Percentiles rank a stretch among this genome's conserved stretches.
These are phyloP conservation scores for Spencermartinsiella europaea DNA, from an alignment of 805 yeast genomes.

Conservation along the genomic window DNA sequence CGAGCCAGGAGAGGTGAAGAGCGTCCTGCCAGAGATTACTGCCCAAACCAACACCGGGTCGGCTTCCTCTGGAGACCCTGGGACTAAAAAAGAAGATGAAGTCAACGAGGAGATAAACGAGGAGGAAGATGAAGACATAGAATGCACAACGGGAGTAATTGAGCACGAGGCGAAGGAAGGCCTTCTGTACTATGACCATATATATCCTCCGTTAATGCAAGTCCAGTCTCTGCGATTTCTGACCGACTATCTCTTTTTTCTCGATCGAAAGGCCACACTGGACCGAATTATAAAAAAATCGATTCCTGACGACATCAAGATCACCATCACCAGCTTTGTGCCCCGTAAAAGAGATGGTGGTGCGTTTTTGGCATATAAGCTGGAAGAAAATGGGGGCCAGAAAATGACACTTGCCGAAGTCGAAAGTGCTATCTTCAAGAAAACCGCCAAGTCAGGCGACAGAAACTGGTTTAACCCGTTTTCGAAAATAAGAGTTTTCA, in stretches of 20 bases:
- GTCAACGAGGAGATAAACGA: not conserved
- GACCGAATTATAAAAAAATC: constrained; percentile 16
- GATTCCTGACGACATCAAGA: constrained; percentile 24
- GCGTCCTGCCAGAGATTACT: too few relatives aligned
- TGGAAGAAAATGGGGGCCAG: constrained; percentile 45
- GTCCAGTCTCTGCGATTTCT: constrained; percentile 3
- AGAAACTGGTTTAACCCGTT: constrained; percentile 37
- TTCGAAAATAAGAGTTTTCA: constrained; percentile 51
- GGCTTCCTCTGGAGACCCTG: too few relatives aligned
- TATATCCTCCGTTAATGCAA: constrained; percentile 36
- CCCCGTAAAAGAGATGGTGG: constrained; percentile 87
- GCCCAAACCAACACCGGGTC: too few relatives aligned
- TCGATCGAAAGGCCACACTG: constrained; percentile 8
- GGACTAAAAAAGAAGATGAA: too few relatives aligned
- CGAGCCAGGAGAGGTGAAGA: too few relatives aligned
- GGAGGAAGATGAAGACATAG: constrained; percentile 15
- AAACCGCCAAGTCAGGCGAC: constrained; percentile 28
- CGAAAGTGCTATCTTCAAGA: constrained; percentile 45
- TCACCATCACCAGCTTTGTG: constrained; percentile 54
- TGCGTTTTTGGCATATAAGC: constrained; percentile 73
- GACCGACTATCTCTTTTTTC: constrained; percentile 5
- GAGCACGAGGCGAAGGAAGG: constrained; percentile 19
- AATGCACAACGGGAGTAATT: constrained; percentile 26
- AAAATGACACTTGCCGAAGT: constrained; percentile 33
- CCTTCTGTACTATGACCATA: constrained; percentile 51